These are phyloP conservation scores for Omphalea diandra DNA, from an alignment of 441 rosid genomes.

Conservation along the genomic window DNA sequence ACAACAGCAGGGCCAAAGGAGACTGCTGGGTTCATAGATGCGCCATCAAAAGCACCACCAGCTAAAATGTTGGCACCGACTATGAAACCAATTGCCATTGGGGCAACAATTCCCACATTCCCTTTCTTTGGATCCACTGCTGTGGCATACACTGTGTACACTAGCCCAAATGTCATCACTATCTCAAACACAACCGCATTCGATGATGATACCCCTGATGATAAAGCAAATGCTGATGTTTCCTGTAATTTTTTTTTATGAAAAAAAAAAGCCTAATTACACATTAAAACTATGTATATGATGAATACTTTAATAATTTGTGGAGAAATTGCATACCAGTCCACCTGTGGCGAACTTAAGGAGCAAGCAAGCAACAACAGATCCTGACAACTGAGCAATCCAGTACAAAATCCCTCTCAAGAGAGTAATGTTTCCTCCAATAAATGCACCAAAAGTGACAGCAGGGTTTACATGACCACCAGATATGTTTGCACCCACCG, in stretches of 20 bases:
- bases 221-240: constrained; percentile 57
- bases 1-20: constrained; percentile 84
- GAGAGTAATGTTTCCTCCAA: constrained; percentile 78
- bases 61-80: constrained; percentile 85
- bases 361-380: constrained; percentile 68
- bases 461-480: constrained; percentile 89
- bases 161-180: constrained; percentile 86
- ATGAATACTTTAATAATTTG: no score
- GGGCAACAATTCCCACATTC: constrained; percentile 59
- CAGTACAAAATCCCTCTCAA: constrained; percentile 72
- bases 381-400: constrained; percentile 79
- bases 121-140: constrained; percentile 80
- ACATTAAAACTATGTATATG: no score
- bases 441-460: constrained; percentile 75
- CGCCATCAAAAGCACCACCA: constrained; percentile 82
- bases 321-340: constrained; percentile 35
- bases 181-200: constrained; percentile 76
- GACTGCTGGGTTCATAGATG: constrained; percentile 86
- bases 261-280: no score
- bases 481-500: constrained; percentile 77
- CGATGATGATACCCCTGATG: constrained; percentile 60
- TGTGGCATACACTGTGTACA: constrained; percentile 81
- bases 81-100: constrained; percentile 76
- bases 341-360: constrained; percentile 66
- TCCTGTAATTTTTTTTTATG: no score